Conservation (phyloP, 441 rosid genomes). For the Euphorbia schlechtendalii region DNA sequence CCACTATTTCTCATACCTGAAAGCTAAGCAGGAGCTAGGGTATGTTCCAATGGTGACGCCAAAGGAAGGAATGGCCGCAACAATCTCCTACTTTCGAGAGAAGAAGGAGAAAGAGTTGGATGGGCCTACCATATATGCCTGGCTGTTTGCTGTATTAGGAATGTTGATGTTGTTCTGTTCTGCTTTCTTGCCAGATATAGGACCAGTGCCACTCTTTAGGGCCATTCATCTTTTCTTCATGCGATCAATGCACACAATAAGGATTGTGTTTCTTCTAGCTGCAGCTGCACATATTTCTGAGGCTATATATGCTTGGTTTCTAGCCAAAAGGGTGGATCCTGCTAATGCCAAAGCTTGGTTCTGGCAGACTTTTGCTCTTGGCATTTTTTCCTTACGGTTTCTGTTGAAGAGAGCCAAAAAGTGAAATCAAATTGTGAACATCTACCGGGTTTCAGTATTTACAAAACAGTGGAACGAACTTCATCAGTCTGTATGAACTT, state of each 20-base stretch:
- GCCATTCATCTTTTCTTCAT: constrained; percentile 47
- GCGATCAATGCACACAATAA: constrained; percentile 39
- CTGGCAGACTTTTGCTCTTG: constrained; percentile 79
- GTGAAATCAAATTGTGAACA: background rate
- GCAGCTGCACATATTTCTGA: constrained; percentile 41
- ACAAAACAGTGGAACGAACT: too few species aligned
- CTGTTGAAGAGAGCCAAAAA: constrained; percentile 56
- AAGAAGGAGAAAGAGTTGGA: constrained; percentile 60
- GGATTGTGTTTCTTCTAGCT: constrained; percentile 34
- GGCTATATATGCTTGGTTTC: constrained; percentile 54
- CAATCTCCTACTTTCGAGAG: constrained; percentile 72
- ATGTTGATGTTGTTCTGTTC: constrained; percentile 41
- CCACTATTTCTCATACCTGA: constrained; percentile 80
- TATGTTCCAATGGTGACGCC: constrained; percentile 79
- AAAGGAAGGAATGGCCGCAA: constrained; percentile 82
- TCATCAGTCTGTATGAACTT: too few species aligned
- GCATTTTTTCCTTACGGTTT: constrained; percentile 55
- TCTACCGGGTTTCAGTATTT: background rate
- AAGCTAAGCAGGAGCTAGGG: constrained; percentile 86
- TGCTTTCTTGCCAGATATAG: constrained; percentile 64
- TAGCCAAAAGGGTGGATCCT: constrained; percentile 71
- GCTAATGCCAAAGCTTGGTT: constrained; percentile 78
- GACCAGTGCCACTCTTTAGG: constrained; percentile 57
- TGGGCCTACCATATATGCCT: constrained; percentile 64
- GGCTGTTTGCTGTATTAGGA: constrained; percentile 51